Base-by-base conservation (phyloP, 495 filamentous ascomycete genomes). In the Choiromyces venosus region DNA sequence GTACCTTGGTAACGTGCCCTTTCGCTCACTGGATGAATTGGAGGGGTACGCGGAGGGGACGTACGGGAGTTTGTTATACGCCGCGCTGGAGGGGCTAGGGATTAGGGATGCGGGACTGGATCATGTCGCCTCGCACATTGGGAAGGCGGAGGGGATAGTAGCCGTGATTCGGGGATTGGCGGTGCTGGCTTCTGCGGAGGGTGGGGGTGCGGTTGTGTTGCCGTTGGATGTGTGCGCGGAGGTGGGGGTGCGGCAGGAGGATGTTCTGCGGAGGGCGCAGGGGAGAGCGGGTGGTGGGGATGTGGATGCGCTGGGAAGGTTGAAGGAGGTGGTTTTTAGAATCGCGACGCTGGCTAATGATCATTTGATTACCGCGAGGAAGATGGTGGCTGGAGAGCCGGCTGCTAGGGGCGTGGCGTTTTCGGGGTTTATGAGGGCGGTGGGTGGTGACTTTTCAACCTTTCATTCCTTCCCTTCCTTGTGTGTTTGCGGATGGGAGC, bases 341-440 rank as follows among this genome's bases (percentile, higher is more conserved):
- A 93, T 98, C 33, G 95, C 95, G 0, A 98, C 95, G 0, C 87
- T 93, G 40, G 95, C 95, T 7, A 93, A 92, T 81, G 95, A 99
- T 83, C 95, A 99, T 82, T 83, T 98, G 67, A 96, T 97, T 73
- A 98, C 95, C 0, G 94, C 91, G 21, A 85, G 94, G 74, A 92
- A 95, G 82, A 96, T 98, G 95, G 80, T 97, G 76, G 82, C 89
- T 73, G 92, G 96, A 75, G 87, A 90, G 75, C 52, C 52, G 25
- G 89, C 87, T 12, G 93, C 96, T 79, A 88, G 89, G 73, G 93
- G 90, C 16, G 89, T 93, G 80, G 83, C 87, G 33, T 91, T 94
- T 81, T 82, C 81, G n/a, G 70, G 69, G 4, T 80, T 80, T 70
- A 71, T 80, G 72, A 10, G 66, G 0, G 79, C 75, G 72, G 77